These are phyloP conservation scores for Escovopsis sp. DNA, from an alignment of 2,329 filamentous ascomycete genomes.

Conservation along the genomic window DNA sequence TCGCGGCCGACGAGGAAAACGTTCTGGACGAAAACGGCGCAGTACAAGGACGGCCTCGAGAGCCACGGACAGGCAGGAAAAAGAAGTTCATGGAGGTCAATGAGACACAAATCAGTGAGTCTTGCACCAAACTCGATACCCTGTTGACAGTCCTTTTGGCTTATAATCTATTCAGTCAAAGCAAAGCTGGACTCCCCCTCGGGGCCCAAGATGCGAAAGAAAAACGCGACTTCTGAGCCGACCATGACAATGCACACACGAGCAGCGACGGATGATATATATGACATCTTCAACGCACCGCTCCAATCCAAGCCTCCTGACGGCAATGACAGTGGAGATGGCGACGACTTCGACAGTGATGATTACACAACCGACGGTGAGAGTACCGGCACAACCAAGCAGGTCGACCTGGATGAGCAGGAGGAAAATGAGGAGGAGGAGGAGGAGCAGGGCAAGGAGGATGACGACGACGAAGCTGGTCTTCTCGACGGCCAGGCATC, in stretches of 20 bases:
- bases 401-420: conserved; percentile 36
- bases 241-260: conserved; percentile 97
- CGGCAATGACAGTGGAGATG: conserved; percentile 33
- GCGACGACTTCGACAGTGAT: conserved; percentile 59
- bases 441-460: conserved; percentile 25
- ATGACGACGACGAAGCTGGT: conserved; percentile 19
- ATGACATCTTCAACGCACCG: conserved; percentile 90
- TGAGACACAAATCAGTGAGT: conserved; percentile 82
- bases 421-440: conserved; percentile 38
- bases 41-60: conserved; percentile 27
- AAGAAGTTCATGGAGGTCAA: conserved; percentile 76
- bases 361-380: conserved; percentile 74
- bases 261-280: conserved; percentile 93
- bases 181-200: conserved; percentile 85
- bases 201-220: conserved; percentile 69
- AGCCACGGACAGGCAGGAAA: conserved; percentile 41
- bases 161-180: conserved; percentile 50
- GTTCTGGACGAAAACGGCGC: conserved; percentile 45
- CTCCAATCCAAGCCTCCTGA: conserved; percentile 13
- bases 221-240: conserved; percentile 54
- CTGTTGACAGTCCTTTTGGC: conserved; percentile 2
- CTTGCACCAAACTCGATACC: too few species aligned
- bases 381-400: conserved; percentile 64
- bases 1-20: conserved; percentile 20
- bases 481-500: too few species aligned